A percentile compares a stretch with the other conserved stretches of the same genome.
These are phyloP conservation scores for Colletotrichum caudatum DNA, from an alignment of 2,329 filamentous ascomycete genomes.

Conservation along the genomic window DNA sequence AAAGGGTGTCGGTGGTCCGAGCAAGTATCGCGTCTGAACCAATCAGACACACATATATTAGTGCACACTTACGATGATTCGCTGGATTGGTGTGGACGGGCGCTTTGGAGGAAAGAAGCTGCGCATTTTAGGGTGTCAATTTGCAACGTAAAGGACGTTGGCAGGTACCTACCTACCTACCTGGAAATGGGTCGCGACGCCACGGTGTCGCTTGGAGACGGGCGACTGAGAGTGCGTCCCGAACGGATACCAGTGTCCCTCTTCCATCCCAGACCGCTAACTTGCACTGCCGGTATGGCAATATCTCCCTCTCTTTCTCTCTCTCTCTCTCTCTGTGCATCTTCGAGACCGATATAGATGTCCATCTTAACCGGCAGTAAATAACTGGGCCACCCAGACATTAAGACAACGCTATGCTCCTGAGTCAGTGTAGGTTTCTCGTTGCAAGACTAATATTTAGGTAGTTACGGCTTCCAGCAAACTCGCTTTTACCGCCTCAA, in stretches of 20 bases:
- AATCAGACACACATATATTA: constrained; percentile 36
- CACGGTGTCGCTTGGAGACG: not conserved
- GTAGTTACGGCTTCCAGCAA: not conserved
- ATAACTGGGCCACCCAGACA: constrained; percentile 24
- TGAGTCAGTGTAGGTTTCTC: constrained; percentile 30
- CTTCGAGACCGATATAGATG: not conserved
- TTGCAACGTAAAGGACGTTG: not conserved
- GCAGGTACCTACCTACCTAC: too few relatives aligned
- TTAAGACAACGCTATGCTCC: constrained; percentile 14
- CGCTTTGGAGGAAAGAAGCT: constrained; percentile 4
- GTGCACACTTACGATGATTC: constrained; percentile 36
- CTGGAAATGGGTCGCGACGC: too few relatives aligned
- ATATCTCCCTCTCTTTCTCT: not conserved
- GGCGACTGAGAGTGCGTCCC: constrained; percentile 4
- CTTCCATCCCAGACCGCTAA: not conserved
- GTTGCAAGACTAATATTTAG: not conserved
- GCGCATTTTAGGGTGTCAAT: constrained; percentile 11
- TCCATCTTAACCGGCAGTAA: not conserved
- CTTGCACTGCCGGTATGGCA: not conserved
- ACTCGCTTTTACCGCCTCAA: constrained; percentile 20
- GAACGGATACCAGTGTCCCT: constrained; percentile 5
- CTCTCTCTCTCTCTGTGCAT: not conserved
- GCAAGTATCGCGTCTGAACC: constrained; percentile 21
- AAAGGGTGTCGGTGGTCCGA: constrained; percentile 28
- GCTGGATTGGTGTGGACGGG: not conserved